phyloP scores from a whole-genome alignment of 371 early-diverging fungal species.

The Rhizomucor pusillus region DNA sequence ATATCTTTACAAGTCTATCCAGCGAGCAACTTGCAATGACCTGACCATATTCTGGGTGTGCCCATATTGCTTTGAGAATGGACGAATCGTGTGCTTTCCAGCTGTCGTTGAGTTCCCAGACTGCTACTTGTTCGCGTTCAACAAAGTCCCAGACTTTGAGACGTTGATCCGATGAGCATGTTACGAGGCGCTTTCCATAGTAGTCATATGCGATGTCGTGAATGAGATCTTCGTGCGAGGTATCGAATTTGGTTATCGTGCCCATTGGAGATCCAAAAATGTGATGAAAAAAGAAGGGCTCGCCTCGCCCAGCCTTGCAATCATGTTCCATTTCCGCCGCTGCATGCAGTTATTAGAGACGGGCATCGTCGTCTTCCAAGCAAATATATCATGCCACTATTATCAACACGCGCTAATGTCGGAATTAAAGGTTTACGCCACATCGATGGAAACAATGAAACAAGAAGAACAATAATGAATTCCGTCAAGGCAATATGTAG shows the following conservation, averaged over 20 bases:
- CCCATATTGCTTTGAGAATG: constrained; percentile 84
- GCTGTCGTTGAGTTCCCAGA: constrained; percentile 82
- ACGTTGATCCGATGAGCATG: constrained; percentile 90
- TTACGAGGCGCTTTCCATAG: constrained; percentile 87
- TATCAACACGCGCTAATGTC: no score
- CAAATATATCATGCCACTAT: no score
- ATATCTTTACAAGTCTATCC: constrained; percentile 87
- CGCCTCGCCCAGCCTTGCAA: no score
- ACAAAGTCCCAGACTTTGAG: constrained; percentile 90
- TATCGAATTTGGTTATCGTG: constrained; percentile 56
- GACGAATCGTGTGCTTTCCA: constrained; percentile 93
- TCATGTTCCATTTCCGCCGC: no score
- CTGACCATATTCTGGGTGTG: constrained; percentile 93
- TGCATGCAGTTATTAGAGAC: no score
- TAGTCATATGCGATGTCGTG: constrained; percentile 91
- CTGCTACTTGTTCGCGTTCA: constrained; percentile 54
- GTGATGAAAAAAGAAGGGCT: no score
- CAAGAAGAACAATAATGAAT: no score
- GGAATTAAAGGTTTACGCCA: no score
- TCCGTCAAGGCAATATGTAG: no score
- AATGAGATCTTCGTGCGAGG: constrained; percentile 91
- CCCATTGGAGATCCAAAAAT: constrained; percentile 18
- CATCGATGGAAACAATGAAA: no score
- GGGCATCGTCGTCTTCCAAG: no score
- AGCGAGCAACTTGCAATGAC: constrained; percentile 90